Evolutionary conservation across 331 rosid species (phyloP), one percentile per base, ranked within the genome.

Genomic region (Cydonia oblonga): DNA sequence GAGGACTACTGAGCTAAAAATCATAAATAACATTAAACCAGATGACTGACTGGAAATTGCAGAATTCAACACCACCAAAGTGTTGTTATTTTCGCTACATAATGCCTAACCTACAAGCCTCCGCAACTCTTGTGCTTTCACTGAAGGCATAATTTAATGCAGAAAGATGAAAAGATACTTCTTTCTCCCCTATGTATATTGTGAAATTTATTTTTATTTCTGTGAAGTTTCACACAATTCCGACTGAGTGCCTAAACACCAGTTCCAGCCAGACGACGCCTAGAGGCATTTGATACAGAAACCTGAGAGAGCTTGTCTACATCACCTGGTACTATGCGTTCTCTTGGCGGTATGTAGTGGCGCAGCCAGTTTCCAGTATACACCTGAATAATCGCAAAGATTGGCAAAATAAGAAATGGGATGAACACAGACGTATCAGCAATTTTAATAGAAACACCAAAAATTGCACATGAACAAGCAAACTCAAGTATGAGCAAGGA

Each of bases 291-390:
- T 15, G 98, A 93, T 68, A 86, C 51, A 9, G 97, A 82, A 66
- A 90, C 86, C 76, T 81, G 91, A 76, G 91, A 85, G 18, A 93
- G 89, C 80, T 68, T 82, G 76, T 90, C 98, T n/a, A 82, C 88
- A 68, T 79, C 84, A 16, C 54, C 67, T 18, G 84, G 29, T 18
- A 64, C 81, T 15, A 85, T 57, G 65, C 97, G 75, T 64, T 86
- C 87, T 18, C 83, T 78, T 8, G 80, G 62, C 20, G 95, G 88
- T 16, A 75, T 73, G 49, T 89, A 93, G 75, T 89, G 89, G 16
- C 88, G 82, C 85, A 93, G 77, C 97, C 97, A 93, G 68, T 75
- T 89, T 68, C 98, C 98, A 61, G 79, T 33, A 56, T 93, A 93
- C 64, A 89, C 97, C 98, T 90, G 77, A 72, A 69, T 54, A 35